These are phyloP conservation scores for Tetraselmis chui DNA, from an alignment of 139 green algal species.

Conservation along the genomic window DNA sequence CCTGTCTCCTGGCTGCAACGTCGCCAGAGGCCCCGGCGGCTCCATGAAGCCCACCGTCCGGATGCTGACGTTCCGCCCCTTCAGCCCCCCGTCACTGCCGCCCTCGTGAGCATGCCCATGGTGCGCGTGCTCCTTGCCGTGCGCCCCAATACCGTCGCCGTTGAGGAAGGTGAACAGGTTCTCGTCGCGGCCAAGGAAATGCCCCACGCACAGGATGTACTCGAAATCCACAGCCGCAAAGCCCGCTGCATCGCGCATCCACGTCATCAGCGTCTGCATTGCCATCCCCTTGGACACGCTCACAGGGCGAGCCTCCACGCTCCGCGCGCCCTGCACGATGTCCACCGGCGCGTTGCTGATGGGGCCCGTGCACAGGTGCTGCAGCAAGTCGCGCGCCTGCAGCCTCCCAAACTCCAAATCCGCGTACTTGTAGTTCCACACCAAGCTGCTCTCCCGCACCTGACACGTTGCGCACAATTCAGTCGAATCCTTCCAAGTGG, in stretches of 20 bases:
- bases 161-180: conserved; percentile 92
- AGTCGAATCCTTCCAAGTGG: too few species aligned
- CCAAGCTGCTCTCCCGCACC: conserved; percentile 81
- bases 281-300: conserved; percentile 90
- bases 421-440: conserved; percentile 97
- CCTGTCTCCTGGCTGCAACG: background rate
- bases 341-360: conserved; percentile 96
- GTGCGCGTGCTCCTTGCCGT: background rate
- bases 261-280: conserved; percentile 72
- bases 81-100: background rate
- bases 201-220: conserved; percentile 37
- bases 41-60: background rate
- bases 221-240: background rate
- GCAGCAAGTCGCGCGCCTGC: conserved; percentile 67
- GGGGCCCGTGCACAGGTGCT: conserved; percentile 97
- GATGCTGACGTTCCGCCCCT: background rate
- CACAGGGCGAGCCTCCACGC: conserved; percentile 66
- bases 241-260: conserved; percentile 19
- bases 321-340: conserved; percentile 73
- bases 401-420: conserved; percentile 77
- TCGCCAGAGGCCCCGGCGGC: background rate
- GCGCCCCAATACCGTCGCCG: conserved; percentile 21
- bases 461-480: too few species aligned
- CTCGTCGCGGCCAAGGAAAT: conserved; percentile 91
- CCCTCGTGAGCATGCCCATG: background rate